Percentiles rank a stretch among this genome's conserved stretches.
These are phyloP conservation scores for Suhomyces xylopsoci DNA, from an alignment of 805 yeast species.

Conservation along the genomic window DNA sequence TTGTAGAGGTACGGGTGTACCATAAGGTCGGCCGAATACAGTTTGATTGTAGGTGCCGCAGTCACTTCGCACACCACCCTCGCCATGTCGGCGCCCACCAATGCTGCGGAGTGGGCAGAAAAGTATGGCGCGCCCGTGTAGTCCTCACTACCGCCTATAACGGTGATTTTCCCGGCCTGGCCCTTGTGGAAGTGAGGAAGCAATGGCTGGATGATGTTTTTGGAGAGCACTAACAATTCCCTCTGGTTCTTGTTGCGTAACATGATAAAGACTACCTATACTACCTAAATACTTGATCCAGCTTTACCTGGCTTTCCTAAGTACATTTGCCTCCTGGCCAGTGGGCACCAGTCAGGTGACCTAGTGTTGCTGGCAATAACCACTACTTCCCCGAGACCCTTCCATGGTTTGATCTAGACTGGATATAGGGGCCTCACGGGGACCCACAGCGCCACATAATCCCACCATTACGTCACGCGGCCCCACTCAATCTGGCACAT, in stretches of 20 bases:
- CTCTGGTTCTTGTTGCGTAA: slow-evolving; percentile 23
- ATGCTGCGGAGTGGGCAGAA: slow-evolving; percentile 78
- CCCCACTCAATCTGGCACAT: neutral
- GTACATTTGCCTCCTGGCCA: neutral
- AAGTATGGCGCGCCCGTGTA: slow-evolving; percentile 97
- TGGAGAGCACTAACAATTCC: slow-evolving; percentile 50
- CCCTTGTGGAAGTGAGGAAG: slow-evolving; percentile 77
- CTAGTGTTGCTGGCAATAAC: neutral
- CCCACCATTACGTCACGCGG: neutral
- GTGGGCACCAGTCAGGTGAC: neutral
- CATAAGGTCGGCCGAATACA: slow-evolving; percentile 91
- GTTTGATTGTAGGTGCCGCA: slow-evolving; percentile 80
- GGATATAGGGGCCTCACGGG: neutral
- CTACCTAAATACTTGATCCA: neutral
- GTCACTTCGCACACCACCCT: slow-evolving; percentile 81
- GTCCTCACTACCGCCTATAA: slow-evolving; percentile 93
- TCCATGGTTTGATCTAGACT: neutral
- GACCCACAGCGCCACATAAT: neutral
- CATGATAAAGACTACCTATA: slow-evolving; percentile 1
- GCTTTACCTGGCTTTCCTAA: neutral
- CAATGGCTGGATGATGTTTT: slow-evolving; percentile 71
- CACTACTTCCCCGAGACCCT: neutral
- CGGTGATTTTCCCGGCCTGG: slow-evolving; percentile 82
- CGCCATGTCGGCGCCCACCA: slow-evolving; percentile 83
- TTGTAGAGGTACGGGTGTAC: slow-evolving; percentile 86